phyloP scores from a whole-genome alignment of 192 early-diverging fungal genomes.

The Coemansia pectinata region DNA sequence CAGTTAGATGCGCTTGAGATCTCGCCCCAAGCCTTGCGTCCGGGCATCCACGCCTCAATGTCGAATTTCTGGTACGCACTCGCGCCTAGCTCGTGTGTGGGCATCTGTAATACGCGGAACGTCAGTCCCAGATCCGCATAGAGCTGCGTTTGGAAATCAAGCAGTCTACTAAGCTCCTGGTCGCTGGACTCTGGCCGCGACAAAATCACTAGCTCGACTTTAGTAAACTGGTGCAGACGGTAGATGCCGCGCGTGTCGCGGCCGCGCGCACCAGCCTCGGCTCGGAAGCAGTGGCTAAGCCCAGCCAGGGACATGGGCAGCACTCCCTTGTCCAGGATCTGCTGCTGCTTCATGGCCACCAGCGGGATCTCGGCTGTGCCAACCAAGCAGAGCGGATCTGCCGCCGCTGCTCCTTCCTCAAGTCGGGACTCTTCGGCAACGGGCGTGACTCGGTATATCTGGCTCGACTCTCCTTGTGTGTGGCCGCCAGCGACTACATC shows the following conservation, averaged over 20 bases:
- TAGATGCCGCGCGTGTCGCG: conserved; percentile 86
- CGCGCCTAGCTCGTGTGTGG: conserved; percentile 88
- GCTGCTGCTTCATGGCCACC: conserved; percentile 78
- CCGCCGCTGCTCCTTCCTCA: conserved; percentile 12
- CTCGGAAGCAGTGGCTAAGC: conserved; percentile 84
- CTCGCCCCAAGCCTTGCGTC: conserved; percentile 64
- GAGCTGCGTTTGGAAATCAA: conserved; percentile 69
- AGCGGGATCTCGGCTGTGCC: conserved; percentile 93
- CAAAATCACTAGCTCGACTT: conserved; percentile 87
- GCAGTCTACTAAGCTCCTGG: conserved; percentile 69
- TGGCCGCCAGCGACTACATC: not conserved
- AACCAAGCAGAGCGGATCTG: conserved; percentile 68
- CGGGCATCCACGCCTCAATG: conserved; percentile 98
- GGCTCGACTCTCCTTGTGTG: conserved; percentile 64
- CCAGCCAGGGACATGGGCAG: conserved; percentile 78
- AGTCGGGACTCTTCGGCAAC: conserved; percentile 34
- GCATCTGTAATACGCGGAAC: conserved; percentile 83
- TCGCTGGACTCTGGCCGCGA: conserved; percentile 66
- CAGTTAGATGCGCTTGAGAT: conserved; percentile 91
- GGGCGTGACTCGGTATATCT: conserved; percentile 75
- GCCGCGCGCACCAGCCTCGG: conserved; percentile 85
- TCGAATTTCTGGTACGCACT: conserved; percentile 90
- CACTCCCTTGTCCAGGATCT: conserved; percentile 58
- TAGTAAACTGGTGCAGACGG: conserved; percentile 92
- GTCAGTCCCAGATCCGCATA: conserved; percentile 80